Conservation (phyloP, 2,329 filamentous ascomycete species). For the Stagonosporopsis vannaccii region DNA sequence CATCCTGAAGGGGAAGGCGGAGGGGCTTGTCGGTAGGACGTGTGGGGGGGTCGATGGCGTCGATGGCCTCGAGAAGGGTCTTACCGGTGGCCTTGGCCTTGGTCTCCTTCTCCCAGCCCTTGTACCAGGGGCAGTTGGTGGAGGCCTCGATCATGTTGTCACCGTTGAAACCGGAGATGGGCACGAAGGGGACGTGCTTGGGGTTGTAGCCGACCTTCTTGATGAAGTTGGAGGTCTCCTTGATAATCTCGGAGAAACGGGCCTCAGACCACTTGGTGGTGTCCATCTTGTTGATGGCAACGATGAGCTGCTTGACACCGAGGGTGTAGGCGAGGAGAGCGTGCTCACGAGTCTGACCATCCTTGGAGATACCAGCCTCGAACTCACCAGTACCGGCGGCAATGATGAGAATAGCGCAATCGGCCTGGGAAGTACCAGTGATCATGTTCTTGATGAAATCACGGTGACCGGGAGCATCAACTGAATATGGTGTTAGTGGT, state of each 20-base stretch:
- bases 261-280: constrained; percentile 97
- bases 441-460: constrained; percentile 99
- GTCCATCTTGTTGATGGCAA: constrained; percentile 99
- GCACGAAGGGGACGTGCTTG: constrained; percentile 97
- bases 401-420: constrained; percentile 99
- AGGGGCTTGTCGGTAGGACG: constrained; percentile 99
- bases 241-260: constrained; percentile 98
- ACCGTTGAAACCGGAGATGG: constrained; percentile 99
- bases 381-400: constrained; percentile 99
- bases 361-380: constrained; percentile 99
- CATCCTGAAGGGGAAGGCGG: constrained; percentile 99
- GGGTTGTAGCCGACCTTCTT: constrained; percentile 99
- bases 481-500: neutral
- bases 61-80: constrained; percentile 99
- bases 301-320: constrained; percentile 99
- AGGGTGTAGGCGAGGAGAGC: constrained; percentile 99
- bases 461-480: constrained; percentile 95
- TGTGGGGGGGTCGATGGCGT: constrained; percentile 89
- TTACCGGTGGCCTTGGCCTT: constrained; percentile 89
- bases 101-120: constrained; percentile 99
- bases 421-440: constrained; percentile 99
- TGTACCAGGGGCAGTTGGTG: constrained; percentile 99
- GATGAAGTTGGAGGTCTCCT: constrained; percentile 99
- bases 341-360: constrained; percentile 99
- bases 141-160: constrained; percentile 98